These are phyloP conservation scores for Diplodia sapinea DNA, from an alignment of 2,329 filamentous ascomycete species.

Conservation along the genomic window DNA sequence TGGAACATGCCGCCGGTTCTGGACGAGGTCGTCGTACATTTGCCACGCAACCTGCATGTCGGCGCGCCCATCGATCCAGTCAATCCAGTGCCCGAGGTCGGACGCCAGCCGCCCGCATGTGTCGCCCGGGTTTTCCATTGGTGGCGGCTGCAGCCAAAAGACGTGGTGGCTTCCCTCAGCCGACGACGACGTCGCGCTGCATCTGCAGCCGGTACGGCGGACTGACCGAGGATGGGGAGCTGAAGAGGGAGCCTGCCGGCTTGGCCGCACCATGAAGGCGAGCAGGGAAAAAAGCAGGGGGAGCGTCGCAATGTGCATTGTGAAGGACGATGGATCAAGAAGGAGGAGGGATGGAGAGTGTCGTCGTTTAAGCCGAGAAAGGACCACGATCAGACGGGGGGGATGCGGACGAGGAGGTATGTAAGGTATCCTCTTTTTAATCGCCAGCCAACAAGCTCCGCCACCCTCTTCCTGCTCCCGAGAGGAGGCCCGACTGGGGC, in stretches of 20 bases:
- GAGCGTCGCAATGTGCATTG: not conserved
- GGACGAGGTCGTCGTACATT: conserved; percentile 9
- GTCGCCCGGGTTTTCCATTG: not conserved
- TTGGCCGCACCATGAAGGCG: not conserved
- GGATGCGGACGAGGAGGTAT: not conserved
- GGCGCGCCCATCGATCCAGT: conserved; percentile 6
- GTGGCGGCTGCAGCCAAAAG: conserved; percentile 14
- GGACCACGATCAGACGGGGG: too few species aligned
- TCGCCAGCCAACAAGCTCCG: too few species aligned
- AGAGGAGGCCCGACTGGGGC: not conserved
- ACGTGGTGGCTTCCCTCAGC: not conserved
- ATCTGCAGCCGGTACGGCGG: conserved; percentile 12
- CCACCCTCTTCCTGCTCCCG: not conserved
- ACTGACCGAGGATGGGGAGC: not conserved
- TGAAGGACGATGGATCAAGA: too few species aligned
- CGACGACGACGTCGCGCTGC: not conserved
- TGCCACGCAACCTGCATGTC: conserved; percentile 4
- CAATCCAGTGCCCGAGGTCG: not conserved
- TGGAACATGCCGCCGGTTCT: not conserved
- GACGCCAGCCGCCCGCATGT: not conserved
- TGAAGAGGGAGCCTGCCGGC: not conserved
- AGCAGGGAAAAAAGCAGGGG: not conserved
- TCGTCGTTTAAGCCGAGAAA: too few species aligned
- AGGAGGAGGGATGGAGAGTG: too few species aligned
- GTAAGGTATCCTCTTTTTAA: not conserved